These are phyloP conservation scores for Pseudogymnoascus sp. DNA, from an alignment of 2,329 filamentous ascomycete genomes.

Conservation along the genomic window DNA sequence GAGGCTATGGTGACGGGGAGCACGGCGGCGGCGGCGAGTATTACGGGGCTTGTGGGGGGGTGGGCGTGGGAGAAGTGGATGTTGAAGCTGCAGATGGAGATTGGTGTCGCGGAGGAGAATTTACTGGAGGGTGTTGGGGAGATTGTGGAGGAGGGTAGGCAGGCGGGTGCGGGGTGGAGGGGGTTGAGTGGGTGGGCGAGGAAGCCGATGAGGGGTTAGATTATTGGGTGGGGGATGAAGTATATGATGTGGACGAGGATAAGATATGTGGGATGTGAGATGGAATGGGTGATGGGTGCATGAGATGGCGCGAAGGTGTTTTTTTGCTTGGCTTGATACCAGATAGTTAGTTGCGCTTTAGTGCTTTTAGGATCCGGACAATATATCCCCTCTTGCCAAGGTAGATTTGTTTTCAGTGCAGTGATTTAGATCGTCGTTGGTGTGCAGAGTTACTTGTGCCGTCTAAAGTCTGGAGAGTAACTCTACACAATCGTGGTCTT, in stretches of 20 bases:
- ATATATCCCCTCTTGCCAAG: conserved; percentile 2
- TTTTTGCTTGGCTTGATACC: conserved; percentile 3
- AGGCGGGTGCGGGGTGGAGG: conserved; percentile 53
- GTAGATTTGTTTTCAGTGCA: neutral
- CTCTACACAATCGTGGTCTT: no score
- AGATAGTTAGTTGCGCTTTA: neutral
- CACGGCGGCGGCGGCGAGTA: conserved; percentile 63
- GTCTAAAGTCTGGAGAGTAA: neutral
- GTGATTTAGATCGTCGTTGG: neutral
- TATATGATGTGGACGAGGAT: conserved; percentile 7
- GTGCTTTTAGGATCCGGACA: neutral
- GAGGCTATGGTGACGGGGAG: conserved; percentile 62
- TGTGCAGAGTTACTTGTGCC: neutral
- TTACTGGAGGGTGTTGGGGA: conserved; percentile 55
- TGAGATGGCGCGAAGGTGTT: neutral
- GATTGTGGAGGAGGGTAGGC: conserved; percentile 58
- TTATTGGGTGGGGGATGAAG: neutral
- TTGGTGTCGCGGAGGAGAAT: conserved; percentile 61
- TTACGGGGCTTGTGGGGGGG: conserved; percentile 76
- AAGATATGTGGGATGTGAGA: neutral
- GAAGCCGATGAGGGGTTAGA: conserved; percentile 42
- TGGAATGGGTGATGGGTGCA: neutral
- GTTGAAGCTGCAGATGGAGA: conserved; percentile 79
- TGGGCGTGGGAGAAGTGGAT: conserved; percentile 98
- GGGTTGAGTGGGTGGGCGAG: conserved; percentile 57